Evolutionary conservation across 78 protist genomes (phyloP).

Genomic region (Isochrysis galbana): DNA sequence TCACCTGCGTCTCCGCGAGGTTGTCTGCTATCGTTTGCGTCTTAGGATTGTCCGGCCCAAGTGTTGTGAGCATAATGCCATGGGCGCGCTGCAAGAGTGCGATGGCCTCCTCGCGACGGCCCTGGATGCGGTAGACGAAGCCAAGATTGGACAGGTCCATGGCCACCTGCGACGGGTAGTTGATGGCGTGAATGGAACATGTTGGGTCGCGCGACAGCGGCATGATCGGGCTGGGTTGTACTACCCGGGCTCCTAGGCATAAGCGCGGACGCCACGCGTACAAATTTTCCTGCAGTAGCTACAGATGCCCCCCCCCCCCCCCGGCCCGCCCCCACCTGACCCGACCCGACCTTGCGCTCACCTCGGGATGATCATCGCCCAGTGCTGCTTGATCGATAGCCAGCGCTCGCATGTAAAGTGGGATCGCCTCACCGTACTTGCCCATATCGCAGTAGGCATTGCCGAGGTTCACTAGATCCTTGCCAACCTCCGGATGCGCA

Average conservation of each 20-base stretch:
- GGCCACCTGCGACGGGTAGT: no score
- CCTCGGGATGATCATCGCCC: not conserved
- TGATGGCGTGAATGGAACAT: no score
- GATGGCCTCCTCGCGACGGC: not conserved
- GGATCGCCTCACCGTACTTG: not conserved
- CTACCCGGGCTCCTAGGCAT: no score
- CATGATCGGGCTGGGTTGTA: no score
- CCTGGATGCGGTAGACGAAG: not conserved
- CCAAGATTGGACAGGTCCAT: slow-evolving; percentile 16
- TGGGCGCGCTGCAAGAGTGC: not conserved
- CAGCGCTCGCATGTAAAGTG: not conserved
- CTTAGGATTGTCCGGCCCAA: not conserved
- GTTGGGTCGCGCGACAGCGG: no score
- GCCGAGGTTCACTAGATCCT: not conserved
- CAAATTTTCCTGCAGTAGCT: no score
- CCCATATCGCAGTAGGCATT: not conserved
- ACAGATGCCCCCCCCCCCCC: no score
- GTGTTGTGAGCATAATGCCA: not conserved
- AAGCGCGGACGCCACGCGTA: no score
- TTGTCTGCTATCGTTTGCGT: not conserved
- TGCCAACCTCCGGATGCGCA: not conserved
- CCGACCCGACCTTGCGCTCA: no score
- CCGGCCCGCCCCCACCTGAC: no score
- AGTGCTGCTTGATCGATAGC: not conserved
- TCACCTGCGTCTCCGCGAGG: no score